Base-by-base conservation (phyloP, 1,139 yeast genomes). In the Hyphopichia buzzinii region DNA sequence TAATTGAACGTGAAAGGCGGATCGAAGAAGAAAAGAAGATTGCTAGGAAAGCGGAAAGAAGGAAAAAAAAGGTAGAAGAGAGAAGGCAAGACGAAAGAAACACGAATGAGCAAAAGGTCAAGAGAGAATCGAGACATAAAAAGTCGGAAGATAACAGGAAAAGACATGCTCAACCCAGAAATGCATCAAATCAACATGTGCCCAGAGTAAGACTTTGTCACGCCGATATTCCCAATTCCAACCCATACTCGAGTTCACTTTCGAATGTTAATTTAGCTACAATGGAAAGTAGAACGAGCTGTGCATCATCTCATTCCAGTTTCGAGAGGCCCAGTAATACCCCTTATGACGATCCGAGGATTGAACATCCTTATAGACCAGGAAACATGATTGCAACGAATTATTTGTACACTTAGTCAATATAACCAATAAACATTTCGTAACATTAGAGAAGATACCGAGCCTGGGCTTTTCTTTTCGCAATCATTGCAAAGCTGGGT, bases 351-450 rank as follows among this genome's bases (percentile, higher is more conserved):
- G 23, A 19, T 10, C 10, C 23, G 23, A 17, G 24, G 13, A 30
- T 7, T 10, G 4, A 26, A 6, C 33, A 30, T 17, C 33, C 33
- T 23, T 30, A 30, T 17, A 26, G 33, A 15, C 28, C 33, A 8
- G n/a, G 4, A 7, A 30, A 23, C 23, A 4, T 30, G 3, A 8
- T 15, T 11, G 7, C 25, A 4, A 11, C 26, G 10, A 29, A 17
- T 12, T 10, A 10, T 10, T n/a, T 29, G 22, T 29, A 29, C 26
- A 29, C 31, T 8, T 29, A 13, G 17, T 17, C 4, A 13, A 6
- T 6, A n/a, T 25, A n/a, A n/a, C n/a, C n/a, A n/a, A n/a, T n/a
- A n/a, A n/a, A n/a, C n/a, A n/a, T n/a, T n/a, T n/a, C n/a, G n/a
- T n/a, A n/a, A n/a, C n/a, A n/a, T n/a, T n/a, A n/a, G n/a, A n/a